A percentile compares a stretch with the other conserved stretches of the same genome.
phyloP scores from a whole-genome alignment of 2,329 filamentous ascomycete genomes.

The Cladosporium oxysporum region DNA sequence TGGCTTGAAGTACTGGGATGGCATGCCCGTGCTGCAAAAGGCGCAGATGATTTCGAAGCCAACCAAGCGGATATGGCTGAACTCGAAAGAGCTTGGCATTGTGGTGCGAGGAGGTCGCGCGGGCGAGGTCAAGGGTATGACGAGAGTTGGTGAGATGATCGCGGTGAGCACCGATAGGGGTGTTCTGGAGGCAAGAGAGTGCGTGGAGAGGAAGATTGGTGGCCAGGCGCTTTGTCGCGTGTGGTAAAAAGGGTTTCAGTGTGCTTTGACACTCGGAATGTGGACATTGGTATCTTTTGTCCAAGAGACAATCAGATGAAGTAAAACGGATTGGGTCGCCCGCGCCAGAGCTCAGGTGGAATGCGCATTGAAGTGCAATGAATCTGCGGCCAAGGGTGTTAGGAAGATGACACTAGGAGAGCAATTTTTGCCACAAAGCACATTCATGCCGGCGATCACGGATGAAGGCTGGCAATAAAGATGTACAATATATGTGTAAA shows the following conservation, averaged over 20 bases:
- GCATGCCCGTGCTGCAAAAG: slow-evolving; percentile 72
- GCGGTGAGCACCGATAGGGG: slow-evolving; percentile 77
- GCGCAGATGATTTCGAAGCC: slow-evolving; percentile 72
- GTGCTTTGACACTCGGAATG: neutral
- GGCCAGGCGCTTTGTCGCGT: slow-evolving; percentile 76
- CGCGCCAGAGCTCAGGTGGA: neutral
- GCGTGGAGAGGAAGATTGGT: slow-evolving; percentile 76
- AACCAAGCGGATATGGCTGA: slow-evolving; percentile 68
- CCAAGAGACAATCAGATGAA: neutral
- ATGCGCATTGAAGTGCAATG: neutral
- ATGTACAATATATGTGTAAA: slow-evolving; percentile 17
- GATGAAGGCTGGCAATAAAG: neutral
- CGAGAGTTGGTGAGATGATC: slow-evolving; percentile 75
- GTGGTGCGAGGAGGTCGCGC: slow-evolving; percentile 69
- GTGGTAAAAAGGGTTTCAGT: slow-evolving; percentile 36
- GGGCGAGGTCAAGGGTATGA: slow-evolving; percentile 70
- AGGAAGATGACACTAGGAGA: neutral
- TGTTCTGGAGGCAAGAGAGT: slow-evolving; percentile 79
- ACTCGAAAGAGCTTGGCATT: slow-evolving; percentile 61
- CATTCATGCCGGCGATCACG: neutral
- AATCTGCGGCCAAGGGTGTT: neutral
- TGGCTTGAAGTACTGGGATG: slow-evolving; percentile 86
- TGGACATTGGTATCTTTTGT: neutral
- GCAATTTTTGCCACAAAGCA: neutral
- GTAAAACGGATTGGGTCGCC: neutral